These are phyloP conservation scores for Aspergillus sp. DNA, from an alignment of 2,329 filamentous ascomycete genomes.

Conservation along the genomic window DNA sequence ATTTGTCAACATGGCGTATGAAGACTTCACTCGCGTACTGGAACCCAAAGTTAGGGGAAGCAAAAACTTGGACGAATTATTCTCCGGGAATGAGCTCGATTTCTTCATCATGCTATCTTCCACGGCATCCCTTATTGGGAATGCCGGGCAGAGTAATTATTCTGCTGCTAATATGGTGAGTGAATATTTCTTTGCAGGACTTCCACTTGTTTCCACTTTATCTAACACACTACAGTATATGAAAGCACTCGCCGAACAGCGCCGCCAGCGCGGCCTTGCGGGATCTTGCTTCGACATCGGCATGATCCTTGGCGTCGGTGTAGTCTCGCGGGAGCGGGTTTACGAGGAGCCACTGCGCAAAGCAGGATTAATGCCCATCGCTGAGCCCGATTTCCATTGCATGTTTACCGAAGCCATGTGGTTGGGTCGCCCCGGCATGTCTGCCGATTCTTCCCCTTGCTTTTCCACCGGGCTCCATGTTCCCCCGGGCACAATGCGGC, in stretches of 20 bases:
- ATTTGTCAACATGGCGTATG: conserved; percentile 16
- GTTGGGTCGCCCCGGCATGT: not conserved
- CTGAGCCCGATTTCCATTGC: not conserved
- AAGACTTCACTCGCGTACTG: conserved; percentile 12
- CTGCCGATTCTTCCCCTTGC: not conserved
- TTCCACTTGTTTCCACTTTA: too few relatives aligned
- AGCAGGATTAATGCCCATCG: not conserved
- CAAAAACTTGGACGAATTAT: not conserved
- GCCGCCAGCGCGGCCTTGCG: conserved; percentile 22
- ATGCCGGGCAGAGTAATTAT: conserved; percentile 43
- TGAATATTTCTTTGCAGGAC: too few relatives aligned
- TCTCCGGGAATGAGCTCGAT: conserved; percentile 15
- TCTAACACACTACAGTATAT: conserved; percentile 31
- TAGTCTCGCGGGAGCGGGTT: not conserved
- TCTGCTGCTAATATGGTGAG: conserved; percentile 35
- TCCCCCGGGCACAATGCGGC: not conserved
- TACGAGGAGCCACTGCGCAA: not conserved
- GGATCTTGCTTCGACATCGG: conserved; percentile 26
- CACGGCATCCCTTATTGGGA: conserved; percentile 37
- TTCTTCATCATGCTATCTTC: conserved; percentile 47
- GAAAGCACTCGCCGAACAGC: conserved; percentile 24
- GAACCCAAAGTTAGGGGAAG: conserved; percentile 15
- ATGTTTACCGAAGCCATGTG: not conserved
- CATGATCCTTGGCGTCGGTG: conserved; percentile 29
- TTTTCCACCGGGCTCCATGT: not conserved